Conservation (phyloP, 352 stramenopile genomes). For the Thraustochytrium striatum region DNA sequence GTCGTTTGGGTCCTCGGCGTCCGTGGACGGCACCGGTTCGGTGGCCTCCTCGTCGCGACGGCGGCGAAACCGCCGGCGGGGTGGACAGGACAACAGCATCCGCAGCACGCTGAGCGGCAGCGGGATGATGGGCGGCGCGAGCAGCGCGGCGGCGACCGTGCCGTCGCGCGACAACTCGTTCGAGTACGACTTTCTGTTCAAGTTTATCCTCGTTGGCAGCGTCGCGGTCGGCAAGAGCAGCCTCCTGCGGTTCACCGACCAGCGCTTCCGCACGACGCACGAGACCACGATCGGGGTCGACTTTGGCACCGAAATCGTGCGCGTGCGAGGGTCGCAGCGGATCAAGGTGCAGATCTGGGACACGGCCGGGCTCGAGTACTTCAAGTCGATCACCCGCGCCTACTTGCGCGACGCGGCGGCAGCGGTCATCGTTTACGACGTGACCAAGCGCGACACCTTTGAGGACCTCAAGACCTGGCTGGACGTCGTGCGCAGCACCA, state of each 20-base stretch:
- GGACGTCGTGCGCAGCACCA: slow-evolving; percentile 96
- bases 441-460: slow-evolving; percentile 94
- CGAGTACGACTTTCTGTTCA: slow-evolving; percentile 51
- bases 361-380: slow-evolving; percentile 93
- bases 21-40: not conserved
- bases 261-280: slow-evolving; percentile 50
- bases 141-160: not conserved
- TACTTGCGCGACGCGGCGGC: slow-evolving; percentile 90
- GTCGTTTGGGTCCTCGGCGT: not conserved
- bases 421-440: slow-evolving; percentile 93
- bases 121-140: not conserved
- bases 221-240: slow-evolving; percentile 55
- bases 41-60: not conserved
- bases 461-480: slow-evolving; percentile 99
- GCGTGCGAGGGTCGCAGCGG: slow-evolving; percentile 66
- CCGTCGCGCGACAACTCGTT: slow-evolving; percentile 5
- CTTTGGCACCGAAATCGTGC: slow-evolving; percentile 52
- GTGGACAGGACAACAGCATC: too few relatives aligned
- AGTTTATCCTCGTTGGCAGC: slow-evolving; percentile 55
- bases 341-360: slow-evolving; percentile 99
- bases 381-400: slow-evolving; percentile 92
- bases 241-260: slow-evolving; percentile 54
- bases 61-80: not conserved
- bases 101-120: too few relatives aligned
- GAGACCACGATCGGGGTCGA: slow-evolving; percentile 56